Evolutionary conservation across 2,329 filamentous ascomycete species (phyloP).

Genomic region (Penicillium thymicola): DNA sequence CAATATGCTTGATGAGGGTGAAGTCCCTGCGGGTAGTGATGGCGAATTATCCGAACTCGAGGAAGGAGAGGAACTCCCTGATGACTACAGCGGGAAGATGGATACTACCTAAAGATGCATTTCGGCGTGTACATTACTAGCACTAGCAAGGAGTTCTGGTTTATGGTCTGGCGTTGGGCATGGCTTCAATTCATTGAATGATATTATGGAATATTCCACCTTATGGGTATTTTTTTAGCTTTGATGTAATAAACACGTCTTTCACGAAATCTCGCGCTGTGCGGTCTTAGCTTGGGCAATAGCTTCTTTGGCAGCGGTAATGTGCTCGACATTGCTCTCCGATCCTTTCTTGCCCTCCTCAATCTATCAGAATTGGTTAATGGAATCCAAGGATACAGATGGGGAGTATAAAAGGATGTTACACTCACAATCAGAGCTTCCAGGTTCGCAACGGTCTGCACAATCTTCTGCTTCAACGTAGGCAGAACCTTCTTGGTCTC

Average conservation of each 20-base stretch:
- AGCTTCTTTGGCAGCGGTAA: conserved; percentile 43
- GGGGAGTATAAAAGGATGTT: background rate
- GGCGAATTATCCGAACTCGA: conserved; percentile 43
- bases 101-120: conserved; percentile 51
- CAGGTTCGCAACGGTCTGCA: conserved; percentile 67
- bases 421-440: conserved; percentile 71
- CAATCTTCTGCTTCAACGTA: conserved; percentile 67
- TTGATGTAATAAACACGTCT: background rate
- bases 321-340: conserved; percentile 41
- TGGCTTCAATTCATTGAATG: conserved; percentile 20
- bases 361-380: conserved; percentile 22
- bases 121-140: conserved; percentile 23
- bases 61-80: conserved; percentile 49
- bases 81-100: conserved; percentile 59
- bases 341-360: conserved; percentile 41
- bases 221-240: conserved; percentile 8
- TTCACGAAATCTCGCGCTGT: conserved; percentile 38
- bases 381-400: background rate
- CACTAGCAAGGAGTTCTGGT: conserved; percentile 30
- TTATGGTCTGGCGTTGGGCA: conserved; percentile 21
- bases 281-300: conserved; percentile 40
- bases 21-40: conserved; percentile 38
- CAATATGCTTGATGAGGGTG: conserved; percentile 56
- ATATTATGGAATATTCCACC: conserved; percentile 7
- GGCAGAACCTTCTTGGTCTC: conserved; percentile 84